These are phyloP conservation scores for Heterobasidion annosum DNA, from an alignment of 1,284 basidiomycete species.

Conservation along the genomic window DNA sequence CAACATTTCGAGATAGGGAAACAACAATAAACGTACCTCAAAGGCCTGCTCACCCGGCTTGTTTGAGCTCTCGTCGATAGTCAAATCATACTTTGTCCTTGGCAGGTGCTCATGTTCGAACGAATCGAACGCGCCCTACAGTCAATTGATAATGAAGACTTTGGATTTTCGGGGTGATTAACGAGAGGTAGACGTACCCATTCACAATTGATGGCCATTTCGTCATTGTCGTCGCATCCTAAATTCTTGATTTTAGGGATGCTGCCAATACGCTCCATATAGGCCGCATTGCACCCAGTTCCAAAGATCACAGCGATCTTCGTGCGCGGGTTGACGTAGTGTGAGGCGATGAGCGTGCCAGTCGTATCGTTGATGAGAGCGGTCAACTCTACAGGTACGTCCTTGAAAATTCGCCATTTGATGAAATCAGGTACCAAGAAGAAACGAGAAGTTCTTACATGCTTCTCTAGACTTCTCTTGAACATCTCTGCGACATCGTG, in stretches of 20 bases:
- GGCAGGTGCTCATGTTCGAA: slow-evolving; percentile 92
- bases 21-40: slow-evolving; percentile 38
- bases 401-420: slow-evolving; percentile 23
- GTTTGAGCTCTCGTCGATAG: slow-evolving; percentile 91
- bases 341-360: slow-evolving; percentile 92
- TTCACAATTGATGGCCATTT: slow-evolving; percentile 98
- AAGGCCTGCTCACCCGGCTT: slow-evolving; percentile 95
- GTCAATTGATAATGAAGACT: slow-evolving; percentile 2
- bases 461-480: slow-evolving; percentile 69
- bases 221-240: slow-evolving; percentile 56
- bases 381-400: slow-evolving; percentile 69
- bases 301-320: slow-evolving; percentile 97
- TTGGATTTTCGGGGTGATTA: not conserved
- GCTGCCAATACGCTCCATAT: slow-evolving; percentile 81
- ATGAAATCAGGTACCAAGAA: not conserved
- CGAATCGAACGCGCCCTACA: slow-evolving; percentile 93
- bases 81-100: slow-evolving; percentile 89
- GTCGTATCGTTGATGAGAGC: slow-evolving; percentile 97
- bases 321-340: slow-evolving; percentile 88
- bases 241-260: slow-evolving; percentile 76
- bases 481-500: slow-evolving; percentile 93
- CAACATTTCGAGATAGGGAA: not conserved
- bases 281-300: slow-evolving; percentile 97
- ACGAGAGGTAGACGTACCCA: slow-evolving; percentile 46
- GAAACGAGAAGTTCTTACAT: slow-evolving; percentile 31